A percentile compares a stretch with the other conserved stretches of the same genome.
phyloP scores from a whole-genome alignment of 495 filamentous ascomycete species.

The Cercophora samala region DNA sequence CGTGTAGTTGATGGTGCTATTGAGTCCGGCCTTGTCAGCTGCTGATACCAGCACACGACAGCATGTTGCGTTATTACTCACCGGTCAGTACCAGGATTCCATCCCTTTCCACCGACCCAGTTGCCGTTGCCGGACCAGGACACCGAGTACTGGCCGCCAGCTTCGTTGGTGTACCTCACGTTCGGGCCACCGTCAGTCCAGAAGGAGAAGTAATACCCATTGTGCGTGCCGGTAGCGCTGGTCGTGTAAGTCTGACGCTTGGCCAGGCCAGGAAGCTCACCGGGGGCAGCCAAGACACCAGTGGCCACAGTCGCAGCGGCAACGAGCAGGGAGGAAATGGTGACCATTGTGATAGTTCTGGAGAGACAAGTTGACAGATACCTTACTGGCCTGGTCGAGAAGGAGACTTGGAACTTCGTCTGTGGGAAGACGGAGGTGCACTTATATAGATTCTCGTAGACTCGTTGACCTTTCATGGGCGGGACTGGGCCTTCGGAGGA shows the following conservation, averaged over 20 bases:
- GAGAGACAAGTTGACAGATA: too few relatives aligned
- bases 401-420: too few relatives aligned
- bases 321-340: conserved; percentile 43
- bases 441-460: too few relatives aligned
- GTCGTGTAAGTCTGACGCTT: conserved; percentile 35
- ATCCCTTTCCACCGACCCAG: conserved; percentile 63
- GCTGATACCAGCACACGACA: background rate
- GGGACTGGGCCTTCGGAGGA: too few relatives aligned
- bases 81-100: conserved; percentile 48
- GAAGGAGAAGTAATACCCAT: conserved; percentile 61
- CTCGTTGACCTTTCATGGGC: too few relatives aligned
- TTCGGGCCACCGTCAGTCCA: conserved; percentile 56
- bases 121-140: conserved; percentile 54
- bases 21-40: conserved; percentile 21
- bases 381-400: too few relatives aligned
- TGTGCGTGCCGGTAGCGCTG: conserved; percentile 51
- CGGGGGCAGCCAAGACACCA: conserved; percentile 42
- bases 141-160: conserved; percentile 53
- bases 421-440: too few relatives aligned
- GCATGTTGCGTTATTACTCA: background rate
- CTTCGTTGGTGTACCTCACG: conserved; percentile 56
- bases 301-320: conserved; percentile 33
- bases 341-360: conserved; percentile 40
- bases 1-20: conserved; percentile 47
- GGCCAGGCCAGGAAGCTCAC: conserved; percentile 36